Base-by-base conservation (phyloP, 192 early-diverging fungal genomes). In the Coemansia javaensis region DNA sequence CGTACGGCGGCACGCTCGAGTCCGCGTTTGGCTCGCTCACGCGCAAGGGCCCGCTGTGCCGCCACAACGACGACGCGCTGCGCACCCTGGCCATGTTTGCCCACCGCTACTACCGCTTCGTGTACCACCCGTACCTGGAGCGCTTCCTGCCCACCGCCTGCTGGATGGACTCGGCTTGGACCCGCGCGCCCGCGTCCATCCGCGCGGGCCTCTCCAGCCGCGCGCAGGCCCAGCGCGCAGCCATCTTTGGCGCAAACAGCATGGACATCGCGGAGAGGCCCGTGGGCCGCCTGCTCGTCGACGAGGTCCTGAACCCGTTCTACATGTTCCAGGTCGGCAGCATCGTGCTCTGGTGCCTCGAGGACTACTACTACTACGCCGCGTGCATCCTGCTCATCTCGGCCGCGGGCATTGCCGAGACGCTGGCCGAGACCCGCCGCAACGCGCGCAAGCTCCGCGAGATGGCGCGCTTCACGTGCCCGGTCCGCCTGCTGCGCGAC, bases 281-380 rank as follows among this genome's bases (percentile, higher is more conserved):
- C 0, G 65, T 66, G 7, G 50, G 52, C 16, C 70, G 81, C 23
- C 57, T 90, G 48, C 53, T 90, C 6, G 53, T 83, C 18, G 81
- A 87, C 56, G 88, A 90, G 57, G 75, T 87, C 13, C 64, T 90
- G 15, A 81, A 90, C 51, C 88, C 88, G 16, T 90, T 90, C 59
- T 88, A 87, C 64, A 77, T 90, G 40, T 90, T 90, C 49, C 88
- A 88, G 56, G 81, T 81, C 6, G 82, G 83, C 36, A 86, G 84
- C 38, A 81, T 90, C 16, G 36, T 85, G 5, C 75, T 90, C 3
- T 90, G 88, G 97, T 85, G 78, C 49, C 50, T 85, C 18, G 97
- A 99, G 47, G 81, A 94, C 62, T 99, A 99, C 69, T 88, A 90
- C 45, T 94, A 94, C 65, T 99, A 97, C 54, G 97, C 93, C 1